Conservation (phyloP, 2,329 filamentous ascomycete genomes). For the Zymoseptoria brevis region DNA sequence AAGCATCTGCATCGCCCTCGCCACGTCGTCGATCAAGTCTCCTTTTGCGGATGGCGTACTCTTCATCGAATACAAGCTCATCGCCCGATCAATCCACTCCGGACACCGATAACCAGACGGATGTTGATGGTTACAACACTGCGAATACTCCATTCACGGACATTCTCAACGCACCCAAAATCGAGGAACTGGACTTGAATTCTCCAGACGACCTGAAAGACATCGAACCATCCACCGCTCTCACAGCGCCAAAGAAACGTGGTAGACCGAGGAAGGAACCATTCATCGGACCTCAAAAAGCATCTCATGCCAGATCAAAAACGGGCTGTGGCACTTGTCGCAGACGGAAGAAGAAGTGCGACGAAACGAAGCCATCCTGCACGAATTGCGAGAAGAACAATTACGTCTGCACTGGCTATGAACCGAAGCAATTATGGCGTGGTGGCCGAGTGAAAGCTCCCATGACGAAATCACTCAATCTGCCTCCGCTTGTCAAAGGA, state of each 20-base stretch:
- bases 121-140: constrained; percentile 15
- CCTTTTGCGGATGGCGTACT: neutral
- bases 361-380: constrained; percentile 45
- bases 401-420: constrained; percentile 83
- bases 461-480: constrained; percentile 23
- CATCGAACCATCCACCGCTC: constrained; percentile 25
- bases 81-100: constrained; percentile 9
- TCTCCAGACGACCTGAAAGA: constrained; percentile 28
- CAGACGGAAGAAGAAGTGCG: constrained; percentile 54
- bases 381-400: constrained; percentile 91
- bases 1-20: constrained; percentile 3
- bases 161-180: constrained; percentile 39
- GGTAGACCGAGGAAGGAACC: constrained; percentile 79
- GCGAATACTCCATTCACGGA: constrained; percentile 20
- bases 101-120: constrained; percentile 1
- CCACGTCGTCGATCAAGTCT: constrained; percentile 6
- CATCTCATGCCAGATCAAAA: constrained; percentile 64
- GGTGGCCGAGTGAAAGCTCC: constrained; percentile 52
- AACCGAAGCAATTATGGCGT: constrained; percentile 78
- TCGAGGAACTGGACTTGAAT: constrained; percentile 45
- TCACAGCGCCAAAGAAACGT: constrained; percentile 42
- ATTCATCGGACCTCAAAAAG: constrained; percentile 53
- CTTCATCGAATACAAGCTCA: constrained; percentile 8
- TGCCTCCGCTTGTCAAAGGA: constrained; percentile 63
- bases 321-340: constrained; percentile 53